Evolutionary conservation across 345 rosid genomes (phyloP).

Genomic region (Lenwebbia sp.): DNA sequence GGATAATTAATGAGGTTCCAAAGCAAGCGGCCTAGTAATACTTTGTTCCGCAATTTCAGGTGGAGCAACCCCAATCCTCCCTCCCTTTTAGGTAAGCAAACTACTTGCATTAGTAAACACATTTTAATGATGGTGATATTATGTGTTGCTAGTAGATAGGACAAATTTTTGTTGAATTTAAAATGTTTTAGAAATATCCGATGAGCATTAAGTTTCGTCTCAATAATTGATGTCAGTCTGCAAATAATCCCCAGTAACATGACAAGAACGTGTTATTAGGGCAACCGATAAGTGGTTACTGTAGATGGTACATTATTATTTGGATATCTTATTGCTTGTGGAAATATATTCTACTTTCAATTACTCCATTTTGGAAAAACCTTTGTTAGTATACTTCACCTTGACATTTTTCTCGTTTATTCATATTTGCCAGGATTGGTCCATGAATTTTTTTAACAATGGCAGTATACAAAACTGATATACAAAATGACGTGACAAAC

Average conservation of each 20-base stretch:
- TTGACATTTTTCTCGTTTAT: not conserved
- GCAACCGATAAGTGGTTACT: not conserved
- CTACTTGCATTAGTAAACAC: too few relatives aligned
- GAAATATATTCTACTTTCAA: not conserved
- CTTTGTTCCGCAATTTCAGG: too few relatives aligned
- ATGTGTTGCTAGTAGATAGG: not conserved
- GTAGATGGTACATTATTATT: not conserved
- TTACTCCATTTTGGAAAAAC: not conserved
- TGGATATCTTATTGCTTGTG: too few relatives aligned
- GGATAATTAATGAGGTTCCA: too few relatives aligned
- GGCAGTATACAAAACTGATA: fast-evolving
- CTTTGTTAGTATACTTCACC: not conserved
- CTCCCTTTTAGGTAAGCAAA: too few relatives aligned
- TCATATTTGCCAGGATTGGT: not conserved
- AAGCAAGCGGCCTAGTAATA: too few relatives aligned
- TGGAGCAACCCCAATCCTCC: too few relatives aligned
- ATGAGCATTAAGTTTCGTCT: not conserved
- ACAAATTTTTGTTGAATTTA: not conserved
- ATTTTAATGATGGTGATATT: not conserved
- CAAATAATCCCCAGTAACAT: not conserved
- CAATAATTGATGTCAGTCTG: not conserved
- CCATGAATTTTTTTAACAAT: not conserved
- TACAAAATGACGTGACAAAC: not conserved
- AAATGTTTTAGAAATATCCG: not conserved
- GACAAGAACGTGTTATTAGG: not conserved